Base-by-base conservation (phyloP, 768 basidiomycete genomes). In the Phanerochaete carnosa region DNA sequence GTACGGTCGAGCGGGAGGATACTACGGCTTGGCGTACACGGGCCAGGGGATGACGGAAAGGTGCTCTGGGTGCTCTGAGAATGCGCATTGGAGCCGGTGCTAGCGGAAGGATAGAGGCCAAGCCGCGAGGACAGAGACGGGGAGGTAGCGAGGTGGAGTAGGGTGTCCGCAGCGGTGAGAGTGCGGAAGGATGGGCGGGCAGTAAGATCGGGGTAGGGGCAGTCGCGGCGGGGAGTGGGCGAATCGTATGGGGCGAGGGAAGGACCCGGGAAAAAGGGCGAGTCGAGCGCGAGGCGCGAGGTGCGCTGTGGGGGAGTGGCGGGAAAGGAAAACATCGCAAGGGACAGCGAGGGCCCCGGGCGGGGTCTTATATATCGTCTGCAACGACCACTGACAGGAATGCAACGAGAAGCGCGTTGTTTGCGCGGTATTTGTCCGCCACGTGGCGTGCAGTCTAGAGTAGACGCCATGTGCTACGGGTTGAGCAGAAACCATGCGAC, bases 371-470 rank as follows among this genome's bases (percentile, higher is more conserved):
- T 55, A 55, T 55, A 55, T 26, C 19, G 37, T 25, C 54, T 22
- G n/a, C 32, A 30, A 30, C 45, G 16, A 57, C 45, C 39, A 4
- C 16, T 35, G 57, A 43, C 49, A 39, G 57, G 47, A 12, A 15
- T 2, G 23, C 25, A 49, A 23, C 30, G 59, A 53, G 58, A 57
- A 59, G 59, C 65, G 67, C 64, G 67, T 58, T 66, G 62, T 66
- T 64, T 66, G 67, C 62, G 65, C 62, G 63, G 62, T 66, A 54
- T 68, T 68, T 68, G 64, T 13, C 7, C 35, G 23, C 33, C 54
- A 55, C 54, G 54, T 55, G 54, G 54, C 52, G 22, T n/a, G 8
- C 35, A 29, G 25, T 1, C 12, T 29, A 23, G 47, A 49, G 19
- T 37, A 2, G 39, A 43, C n/a, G 45, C 37, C 55, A 6, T 39